Evolutionary conservation across 1,284 basidiomycete species (phyloP).

Genomic region (Leccinum ponderosum): DNA sequence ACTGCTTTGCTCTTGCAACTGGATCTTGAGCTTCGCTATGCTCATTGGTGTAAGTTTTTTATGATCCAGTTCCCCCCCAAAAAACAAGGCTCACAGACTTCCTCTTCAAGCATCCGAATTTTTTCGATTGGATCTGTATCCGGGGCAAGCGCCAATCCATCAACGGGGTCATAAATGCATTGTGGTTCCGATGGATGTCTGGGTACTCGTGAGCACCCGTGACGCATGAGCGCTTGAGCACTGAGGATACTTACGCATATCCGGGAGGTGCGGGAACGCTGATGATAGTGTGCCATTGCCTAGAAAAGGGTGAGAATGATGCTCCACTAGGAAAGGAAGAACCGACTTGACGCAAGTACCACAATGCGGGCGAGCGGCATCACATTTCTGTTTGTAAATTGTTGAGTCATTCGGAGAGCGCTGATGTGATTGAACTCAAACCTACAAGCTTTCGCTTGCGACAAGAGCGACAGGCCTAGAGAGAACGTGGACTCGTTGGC

Average conservation of each 20-base stretch:
- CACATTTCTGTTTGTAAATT: conserved; percentile 64
- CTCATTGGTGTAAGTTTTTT: conserved; percentile 11
- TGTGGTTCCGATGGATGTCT: conserved; percentile 80
- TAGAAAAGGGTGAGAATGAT: conserved; percentile 28
- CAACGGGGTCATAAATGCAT: conserved; percentile 81
- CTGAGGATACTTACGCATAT: conserved; percentile 58
- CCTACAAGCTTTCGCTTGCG: conserved; percentile 78
- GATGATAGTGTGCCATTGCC: conserved; percentile 77
- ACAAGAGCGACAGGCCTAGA: conserved; percentile 75
- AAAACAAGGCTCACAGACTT: conserved; percentile 56
- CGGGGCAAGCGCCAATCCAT: conserved; percentile 71
- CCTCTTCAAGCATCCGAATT: conserved; percentile 73
- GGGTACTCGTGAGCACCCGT: conserved; percentile 11
- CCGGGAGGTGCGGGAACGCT: conserved; percentile 78
- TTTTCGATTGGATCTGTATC: conserved; percentile 74
- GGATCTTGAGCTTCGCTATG: conserved; percentile 62
- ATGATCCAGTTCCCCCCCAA: conserved; percentile 1
- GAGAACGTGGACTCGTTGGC: conserved; percentile 2
- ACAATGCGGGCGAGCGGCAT: conserved; percentile 79
- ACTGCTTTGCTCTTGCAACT: conserved; percentile 53
- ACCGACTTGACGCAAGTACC: conserved; percentile 78
- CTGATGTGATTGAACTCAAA: conserved; percentile 6
- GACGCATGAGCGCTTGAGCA: not conserved
- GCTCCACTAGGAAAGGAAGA: conserved; percentile 2
- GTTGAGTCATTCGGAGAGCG: conserved; percentile 10